Evolutionary conservation across 2,329 filamentous ascomycete genomes (phyloP).

Genomic region (Fusarium sp.): DNA sequence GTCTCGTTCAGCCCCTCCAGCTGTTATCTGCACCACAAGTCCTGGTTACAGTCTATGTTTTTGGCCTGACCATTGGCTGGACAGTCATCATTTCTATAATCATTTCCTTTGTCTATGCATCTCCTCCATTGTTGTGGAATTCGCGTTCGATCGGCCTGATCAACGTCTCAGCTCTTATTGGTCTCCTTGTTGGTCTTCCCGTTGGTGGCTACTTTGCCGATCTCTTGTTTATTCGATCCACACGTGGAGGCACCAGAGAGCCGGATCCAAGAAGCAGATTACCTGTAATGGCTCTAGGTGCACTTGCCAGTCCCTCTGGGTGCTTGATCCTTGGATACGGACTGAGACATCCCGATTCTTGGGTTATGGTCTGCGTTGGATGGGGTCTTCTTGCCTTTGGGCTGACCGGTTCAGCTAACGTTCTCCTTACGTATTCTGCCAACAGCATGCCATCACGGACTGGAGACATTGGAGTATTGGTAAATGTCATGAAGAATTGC

Average conservation of each 20-base stretch:
- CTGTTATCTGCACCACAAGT: constrained; percentile 1
- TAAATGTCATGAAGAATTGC: constrained; percentile 21
- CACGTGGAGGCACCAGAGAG: neutral
- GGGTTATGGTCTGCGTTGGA: constrained; percentile 6
- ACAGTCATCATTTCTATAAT: constrained; percentile 12
- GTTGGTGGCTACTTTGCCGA: constrained; percentile 11
- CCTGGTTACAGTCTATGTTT: constrained; percentile 7
- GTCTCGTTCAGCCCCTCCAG: neutral
- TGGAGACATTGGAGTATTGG: constrained; percentile 19
- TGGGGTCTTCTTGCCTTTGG: constrained; percentile 14
- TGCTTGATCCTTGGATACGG: constrained; percentile 1
- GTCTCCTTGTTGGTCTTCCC: neutral
- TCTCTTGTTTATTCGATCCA: constrained; percentile 8
- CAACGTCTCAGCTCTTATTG: neutral
- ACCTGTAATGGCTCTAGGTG: constrained; percentile 1
- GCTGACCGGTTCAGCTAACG: constrained; percentile 12
- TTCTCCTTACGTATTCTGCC: constrained; percentile 13
- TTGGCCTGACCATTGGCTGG: constrained; percentile 19
- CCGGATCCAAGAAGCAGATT: constrained; percentile 9
- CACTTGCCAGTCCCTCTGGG: constrained; percentile 1
- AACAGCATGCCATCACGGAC: constrained; percentile 3
- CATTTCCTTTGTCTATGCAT: neutral
- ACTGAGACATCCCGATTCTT: neutral
- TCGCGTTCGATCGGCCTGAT: constrained; percentile 1
- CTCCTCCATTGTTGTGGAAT: constrained; percentile 1